Percentiles rank a stretch among this genome's conserved stretches.
These are phyloP conservation scores for Endoconidiophora polonica DNA, from an alignment of 2,329 filamentous ascomycete genomes.

Conservation along the genomic window DNA sequence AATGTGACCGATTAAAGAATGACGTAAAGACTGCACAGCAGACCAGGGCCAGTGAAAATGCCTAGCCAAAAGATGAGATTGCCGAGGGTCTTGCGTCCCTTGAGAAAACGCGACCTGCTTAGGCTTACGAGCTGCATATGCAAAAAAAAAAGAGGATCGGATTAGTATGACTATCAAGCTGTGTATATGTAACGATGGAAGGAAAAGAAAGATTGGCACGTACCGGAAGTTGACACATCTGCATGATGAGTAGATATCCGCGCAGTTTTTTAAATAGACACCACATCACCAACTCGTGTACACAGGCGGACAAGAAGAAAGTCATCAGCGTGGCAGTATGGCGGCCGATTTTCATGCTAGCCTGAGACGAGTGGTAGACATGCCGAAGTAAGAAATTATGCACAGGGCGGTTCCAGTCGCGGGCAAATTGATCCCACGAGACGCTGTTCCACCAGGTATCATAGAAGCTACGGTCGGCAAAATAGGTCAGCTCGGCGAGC, in stretches of 20 bases:
- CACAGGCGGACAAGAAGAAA: conserved; percentile 52
- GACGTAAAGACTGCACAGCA: conserved; percentile 44
- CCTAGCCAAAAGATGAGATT: conserved; percentile 67
- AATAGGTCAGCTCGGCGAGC: conserved; percentile 57
- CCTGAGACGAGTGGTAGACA: conserved; percentile 65
- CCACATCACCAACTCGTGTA: conserved; percentile 67
- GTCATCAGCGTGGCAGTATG: conserved; percentile 59
- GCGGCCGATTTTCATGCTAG: conserved; percentile 52
- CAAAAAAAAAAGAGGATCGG: neutral
- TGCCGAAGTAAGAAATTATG: conserved; percentile 64
- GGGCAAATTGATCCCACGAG: conserved; percentile 60
- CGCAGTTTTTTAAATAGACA: conserved; percentile 64
- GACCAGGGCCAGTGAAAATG: conserved; percentile 58
- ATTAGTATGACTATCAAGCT: neutral
- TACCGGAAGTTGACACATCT: conserved; percentile 56
- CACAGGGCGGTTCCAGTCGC: conserved; percentile 65
- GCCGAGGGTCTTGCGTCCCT: conserved; percentile 43
- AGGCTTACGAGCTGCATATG: conserved; percentile 38
- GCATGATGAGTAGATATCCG: conserved; percentile 55
- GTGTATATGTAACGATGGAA: neutral
- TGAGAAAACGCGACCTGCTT: conserved; percentile 49
- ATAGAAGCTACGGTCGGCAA: conserved; percentile 62
- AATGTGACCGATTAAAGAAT: conserved; percentile 27
- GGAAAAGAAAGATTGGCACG: conserved; percentile 14
- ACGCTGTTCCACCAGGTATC: conserved; percentile 48